Evolutionary conservation across 1,284 basidiomycete genomes (phyloP).

Genomic region (Agroathelia rolfsii): DNA sequence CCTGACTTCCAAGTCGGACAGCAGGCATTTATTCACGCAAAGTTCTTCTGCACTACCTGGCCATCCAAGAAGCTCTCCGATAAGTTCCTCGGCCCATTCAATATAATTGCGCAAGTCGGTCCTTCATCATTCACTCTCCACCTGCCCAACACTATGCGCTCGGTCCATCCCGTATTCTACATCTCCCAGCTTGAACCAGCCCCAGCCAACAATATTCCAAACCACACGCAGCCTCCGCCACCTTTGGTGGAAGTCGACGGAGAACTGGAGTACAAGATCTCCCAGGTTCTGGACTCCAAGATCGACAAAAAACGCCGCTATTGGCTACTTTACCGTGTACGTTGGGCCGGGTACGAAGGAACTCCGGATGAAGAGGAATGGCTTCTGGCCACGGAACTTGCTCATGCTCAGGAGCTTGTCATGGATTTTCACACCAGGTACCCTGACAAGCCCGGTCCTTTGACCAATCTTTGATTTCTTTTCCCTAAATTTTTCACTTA

Average conservation of each 20-base stretch:
- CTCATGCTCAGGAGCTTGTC: conserved; percentile 9
- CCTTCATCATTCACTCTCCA: conserved; percentile 12
- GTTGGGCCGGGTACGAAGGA: conserved; percentile 14
- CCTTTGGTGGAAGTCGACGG: conserved; percentile 18
- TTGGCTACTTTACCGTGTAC: conserved; percentile 12
- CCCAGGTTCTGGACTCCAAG: conserved; percentile 18
- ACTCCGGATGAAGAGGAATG: conserved; percentile 13
- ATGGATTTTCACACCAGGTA: conserved; percentile 5
- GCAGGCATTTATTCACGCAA: too few relatives aligned
- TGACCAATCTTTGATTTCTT: too few relatives aligned
- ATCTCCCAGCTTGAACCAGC: conserved; percentile 18
- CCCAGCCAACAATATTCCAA: conserved; percentile 9
- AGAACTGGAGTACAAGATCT: conserved; percentile 16
- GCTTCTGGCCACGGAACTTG: too few relatives aligned
- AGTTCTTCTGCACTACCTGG: too few relatives aligned
- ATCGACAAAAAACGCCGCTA: too few relatives aligned
- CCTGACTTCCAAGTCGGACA: too few relatives aligned
- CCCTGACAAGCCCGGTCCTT: conserved; percentile 9
- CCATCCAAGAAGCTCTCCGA: conserved; percentile 24
- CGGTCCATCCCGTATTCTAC: conserved; percentile 21
- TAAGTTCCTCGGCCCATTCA: conserved; percentile 21
- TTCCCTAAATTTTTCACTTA: too few relatives aligned
- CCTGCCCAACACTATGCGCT: too few relatives aligned
- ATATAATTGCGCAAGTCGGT: conserved; percentile 15
- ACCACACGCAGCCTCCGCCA: conserved; percentile 14